Evolutionary conservation across 495 filamentous ascomycete species (phyloP), one percentile per base, ranked within the genome.

Genomic region (Tuber calosporum): DNA sequence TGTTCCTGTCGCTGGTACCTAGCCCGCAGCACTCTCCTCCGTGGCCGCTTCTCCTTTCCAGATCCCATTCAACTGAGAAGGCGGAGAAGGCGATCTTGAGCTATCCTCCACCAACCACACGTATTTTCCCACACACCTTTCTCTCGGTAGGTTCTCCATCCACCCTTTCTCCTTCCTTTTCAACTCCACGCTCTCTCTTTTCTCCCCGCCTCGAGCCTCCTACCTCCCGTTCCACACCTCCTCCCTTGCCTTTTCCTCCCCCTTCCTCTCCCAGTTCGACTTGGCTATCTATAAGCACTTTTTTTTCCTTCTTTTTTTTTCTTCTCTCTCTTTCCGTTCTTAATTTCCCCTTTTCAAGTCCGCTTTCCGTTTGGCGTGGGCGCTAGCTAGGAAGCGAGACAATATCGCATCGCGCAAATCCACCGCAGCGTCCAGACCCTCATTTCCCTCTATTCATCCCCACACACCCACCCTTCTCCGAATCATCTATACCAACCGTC

Each of bases 361-460:
- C 71, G 72, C 76, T 77, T 74, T 79, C 77, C 75, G 48, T 71
- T 78, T 78, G 43, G 70, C 71, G 76, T 78, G 77, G 76, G 76
- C 76, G 75, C 76, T 78, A 78, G 76, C 74, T 38, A 77, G 71
- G 74, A 78, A 78, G 76, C 76, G 77, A 72, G 74, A 78, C 76
- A 78, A 74, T 78, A 78, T 78, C 68, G 75, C 76, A 78, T 78
- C 75, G 75, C 70, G 48, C 53, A 62, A 34, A 26, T 34, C 69
- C 69, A 19, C 26, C 26, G 72, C 72, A 79, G 75, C 69, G 58
- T 73, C 77, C 73, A 71, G 73, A 77, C 75, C 48, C 71, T 37
- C 74, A 74, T 75, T 71, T 83, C 78, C 68, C 73, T 74, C 76
- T 69, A 78, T 78, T 72, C 76, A 79, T 79, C 77, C 76, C 79